Evolutionary conservation across 2,329 filamentous ascomycete genomes (phyloP), one percentile per base, ranked within the genome.

Genomic region (Colletotrichum plurivorum): DNA sequence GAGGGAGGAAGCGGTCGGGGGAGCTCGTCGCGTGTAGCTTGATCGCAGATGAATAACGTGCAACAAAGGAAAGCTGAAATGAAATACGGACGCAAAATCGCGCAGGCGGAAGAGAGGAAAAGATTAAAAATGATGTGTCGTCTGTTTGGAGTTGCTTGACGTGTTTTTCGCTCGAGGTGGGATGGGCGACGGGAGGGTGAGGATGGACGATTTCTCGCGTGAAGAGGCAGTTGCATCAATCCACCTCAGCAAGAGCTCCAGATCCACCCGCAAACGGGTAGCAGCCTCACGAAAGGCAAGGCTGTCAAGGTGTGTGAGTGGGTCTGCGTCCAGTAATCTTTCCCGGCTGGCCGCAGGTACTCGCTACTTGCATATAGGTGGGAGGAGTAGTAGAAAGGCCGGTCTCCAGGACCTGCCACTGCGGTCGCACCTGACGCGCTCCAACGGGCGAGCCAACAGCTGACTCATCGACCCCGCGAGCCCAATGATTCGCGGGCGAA

Each of bases 11-110:
- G 20, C 46, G 25, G 18, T 22, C 41, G 41, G 36, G 3, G 52
- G 27, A 67, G 67, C 63, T 70, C 55, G 68, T 68, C 68, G 68
- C 68, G 68, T 69, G 59, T 48, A 54, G 64, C 53, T 68, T 49
- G 51, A 39, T 27, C 18, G 58, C 8, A 10, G 8, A 46, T 36
- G 63, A 68, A 55, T 54, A 57, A 31, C 22, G 64, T 54, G 46
- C 48, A 63, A 43, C 58, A 54, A 63, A 70, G 41, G 57, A 54
- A 58, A 57, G 31, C 18, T 41, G 53, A 46, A 39, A 45, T 22
- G 46, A 45, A 43, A 36, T 36, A 10, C 8, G 48, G 15, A 4
- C 5, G 25, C 46, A 62, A 39, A 65, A 55, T 65, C n/a, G 61
- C n/a, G 31, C 39, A 46, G 25, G 20, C 62, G 48, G 27, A 39